Evolutionary conservation across 768 basidiomycete genomes (phyloP).

Genomic region (Cystobasidium ongulense): DNA sequence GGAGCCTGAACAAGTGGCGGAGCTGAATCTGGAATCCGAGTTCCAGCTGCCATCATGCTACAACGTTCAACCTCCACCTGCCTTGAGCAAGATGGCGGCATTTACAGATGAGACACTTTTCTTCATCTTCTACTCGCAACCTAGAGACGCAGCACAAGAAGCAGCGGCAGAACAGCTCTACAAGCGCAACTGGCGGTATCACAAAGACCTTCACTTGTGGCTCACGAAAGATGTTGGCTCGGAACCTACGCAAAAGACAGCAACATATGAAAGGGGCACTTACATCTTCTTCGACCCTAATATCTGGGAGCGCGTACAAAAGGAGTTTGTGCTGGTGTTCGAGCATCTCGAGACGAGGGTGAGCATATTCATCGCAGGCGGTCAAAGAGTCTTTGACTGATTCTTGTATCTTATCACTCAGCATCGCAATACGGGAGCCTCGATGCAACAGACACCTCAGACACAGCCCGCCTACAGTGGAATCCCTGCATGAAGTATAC

Average conservation of each 20-base stretch:
- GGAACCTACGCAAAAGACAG: conserved; percentile 44
- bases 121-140: conserved; percentile 94
- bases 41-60: conserved; percentile 86
- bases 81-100: conserved; percentile 65
- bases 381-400: neutral
- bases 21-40: conserved; percentile 79
- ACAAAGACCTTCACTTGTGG: conserved; percentile 81
- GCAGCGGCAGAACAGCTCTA: conserved; percentile 92
- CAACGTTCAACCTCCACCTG: conserved; percentile 79
- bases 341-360: conserved; percentile 30
- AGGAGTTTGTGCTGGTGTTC: conserved; percentile 35
- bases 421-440: conserved; percentile 7
- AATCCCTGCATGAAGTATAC: neutral
- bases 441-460: neutral
- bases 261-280: conserved; percentile 68
- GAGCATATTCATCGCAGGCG: neutral
- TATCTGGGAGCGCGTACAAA: conserved; percentile 35
- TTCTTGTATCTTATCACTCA: neutral
- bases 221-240: conserved; percentile 81
- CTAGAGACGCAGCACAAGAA: conserved; percentile 85
- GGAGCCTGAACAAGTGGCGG: conserved; percentile 64
- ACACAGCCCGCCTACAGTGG: neutral
- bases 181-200: conserved; percentile 91
- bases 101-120: conserved; percentile 96
- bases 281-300: conserved; percentile 64